Evolutionary conservation across 108 stramenopile genomes (phyloP).

Genomic region (Nannochloropsis oceanica): DNA sequence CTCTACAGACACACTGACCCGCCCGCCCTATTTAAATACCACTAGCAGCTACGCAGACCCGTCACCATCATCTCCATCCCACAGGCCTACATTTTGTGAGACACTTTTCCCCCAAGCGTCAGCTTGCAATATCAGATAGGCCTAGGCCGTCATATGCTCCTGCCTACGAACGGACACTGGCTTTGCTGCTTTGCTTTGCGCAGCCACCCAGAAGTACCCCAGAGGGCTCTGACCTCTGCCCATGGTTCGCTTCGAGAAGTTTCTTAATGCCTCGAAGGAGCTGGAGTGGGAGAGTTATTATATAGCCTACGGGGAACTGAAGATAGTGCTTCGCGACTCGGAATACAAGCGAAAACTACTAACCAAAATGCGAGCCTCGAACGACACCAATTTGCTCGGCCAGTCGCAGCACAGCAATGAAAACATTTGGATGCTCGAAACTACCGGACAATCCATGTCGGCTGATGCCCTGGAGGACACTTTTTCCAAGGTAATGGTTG

Average conservation of each 20-base stretch:
- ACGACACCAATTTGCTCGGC: neutral
- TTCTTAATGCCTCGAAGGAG: neutral
- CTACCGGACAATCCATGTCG: neutral
- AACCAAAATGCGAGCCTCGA: neutral
- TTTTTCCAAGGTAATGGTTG: neutral
- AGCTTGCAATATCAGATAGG: too few species aligned
- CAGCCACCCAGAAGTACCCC: too few species aligned
- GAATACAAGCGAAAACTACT: neutral
- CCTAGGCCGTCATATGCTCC: too few species aligned
- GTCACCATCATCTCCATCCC: too few species aligned
- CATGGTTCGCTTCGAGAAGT: neutral
- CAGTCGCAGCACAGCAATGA: neutral
- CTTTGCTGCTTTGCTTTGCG: too few species aligned
- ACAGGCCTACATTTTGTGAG: too few species aligned
- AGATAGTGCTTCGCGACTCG: neutral
- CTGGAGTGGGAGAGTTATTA: neutral
- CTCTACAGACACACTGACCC: too few species aligned
- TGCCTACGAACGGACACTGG: too few species aligned
- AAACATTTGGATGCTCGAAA: neutral
- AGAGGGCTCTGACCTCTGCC: neutral
- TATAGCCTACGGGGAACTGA: neutral
- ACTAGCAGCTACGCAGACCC: too few species aligned
- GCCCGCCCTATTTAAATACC: too few species aligned
- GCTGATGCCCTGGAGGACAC: neutral
- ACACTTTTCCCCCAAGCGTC: too few species aligned